A percentile compares a stretch with the other conserved stretches of the same genome.
Evolutionary conservation across 306 rosid genomes (phyloP).

Genomic region (Glycyrrhiza uralensis): DNA sequence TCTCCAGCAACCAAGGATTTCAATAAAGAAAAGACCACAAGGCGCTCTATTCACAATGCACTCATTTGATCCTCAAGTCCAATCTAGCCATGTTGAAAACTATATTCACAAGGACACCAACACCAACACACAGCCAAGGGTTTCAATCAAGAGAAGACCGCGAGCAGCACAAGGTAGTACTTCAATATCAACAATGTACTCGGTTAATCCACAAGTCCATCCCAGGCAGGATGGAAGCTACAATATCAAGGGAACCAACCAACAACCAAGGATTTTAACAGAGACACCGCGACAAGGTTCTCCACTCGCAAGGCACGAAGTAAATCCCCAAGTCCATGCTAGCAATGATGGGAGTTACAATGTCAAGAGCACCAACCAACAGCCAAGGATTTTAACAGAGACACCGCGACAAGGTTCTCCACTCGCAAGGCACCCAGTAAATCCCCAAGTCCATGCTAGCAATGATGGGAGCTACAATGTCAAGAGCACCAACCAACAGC

Average conservation of each 20-base stretch:
- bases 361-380: constrained; percentile 58
- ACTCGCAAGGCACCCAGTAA: constrained; percentile 34
- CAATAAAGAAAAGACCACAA: constrained; percentile 49
- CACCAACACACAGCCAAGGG: constrained; percentile 45
- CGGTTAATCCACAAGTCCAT: constrained; percentile 36
- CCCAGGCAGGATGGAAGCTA: constrained; percentile 40
- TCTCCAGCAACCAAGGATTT: constrained; percentile 43
- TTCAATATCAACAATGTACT: constrained; percentile 23
- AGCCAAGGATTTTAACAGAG: constrained; percentile 49
- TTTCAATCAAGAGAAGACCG: constrained; percentile 45
- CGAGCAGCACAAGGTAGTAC: constrained; percentile 35
- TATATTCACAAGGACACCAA: constrained; percentile 55
- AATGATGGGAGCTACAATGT: constrained; percentile 45
- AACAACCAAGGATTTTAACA: constrained; percentile 50
- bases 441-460: constrained; percentile 22
- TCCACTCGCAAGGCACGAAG: constrained; percentile 40
- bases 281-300: constrained; percentile 45
- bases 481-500: constrained; percentile 62
- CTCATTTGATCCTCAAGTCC: constrained; percentile 29
- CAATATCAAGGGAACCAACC: constrained; percentile 56
- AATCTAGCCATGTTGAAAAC: constrained; percentile 36
- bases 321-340: constrained; percentile 20
- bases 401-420: constrained; percentile 46
- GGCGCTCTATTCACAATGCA: constrained; percentile 49
- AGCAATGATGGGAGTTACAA: constrained; percentile 42